phyloP scores from a whole-genome alignment of 192 early-diverging fungal species.

The Martensiomyces pterosporus region DNA sequence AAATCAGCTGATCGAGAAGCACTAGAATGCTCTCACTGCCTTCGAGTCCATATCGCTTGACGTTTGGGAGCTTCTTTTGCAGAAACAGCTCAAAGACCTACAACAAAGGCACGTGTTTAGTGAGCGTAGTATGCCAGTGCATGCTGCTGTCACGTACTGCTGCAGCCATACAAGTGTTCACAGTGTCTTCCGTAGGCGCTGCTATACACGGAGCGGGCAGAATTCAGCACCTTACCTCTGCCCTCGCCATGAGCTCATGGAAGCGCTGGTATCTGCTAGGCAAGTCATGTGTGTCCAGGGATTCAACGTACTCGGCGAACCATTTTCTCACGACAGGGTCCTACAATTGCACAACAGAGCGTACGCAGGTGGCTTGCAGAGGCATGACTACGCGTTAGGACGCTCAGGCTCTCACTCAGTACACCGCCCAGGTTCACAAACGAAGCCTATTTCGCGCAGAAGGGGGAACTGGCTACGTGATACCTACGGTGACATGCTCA shows the following conservation, averaged over 20 bases:
- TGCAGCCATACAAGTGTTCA: too few relatives aligned
- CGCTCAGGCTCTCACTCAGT: too few relatives aligned
- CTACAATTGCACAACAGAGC: slow-evolving; percentile 14
- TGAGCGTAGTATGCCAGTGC: too few relatives aligned
- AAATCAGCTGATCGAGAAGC: slow-evolving; percentile 77
- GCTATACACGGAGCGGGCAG: too few relatives aligned
- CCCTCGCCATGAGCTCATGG: slow-evolving; percentile 36
- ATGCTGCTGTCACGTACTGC: too few relatives aligned
- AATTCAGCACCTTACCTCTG: slow-evolving; percentile 17
- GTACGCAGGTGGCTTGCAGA: background rate
- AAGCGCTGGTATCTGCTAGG: slow-evolving; percentile 62
- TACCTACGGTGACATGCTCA: slow-evolving; percentile 69
- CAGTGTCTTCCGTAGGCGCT: too few relatives aligned
- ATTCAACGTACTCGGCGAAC: slow-evolving; percentile 80
- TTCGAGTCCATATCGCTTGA: slow-evolving; percentile 96
- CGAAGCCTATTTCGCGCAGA: background rate
- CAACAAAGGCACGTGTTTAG: too few relatives aligned
- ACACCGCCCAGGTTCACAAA: background rate
- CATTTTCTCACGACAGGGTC: slow-evolving; percentile 74
- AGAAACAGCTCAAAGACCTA: slow-evolving; percentile 88
- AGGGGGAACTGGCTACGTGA: background rate
- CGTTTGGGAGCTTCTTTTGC: slow-evolving; percentile 89
- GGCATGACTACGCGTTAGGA: too few relatives aligned
- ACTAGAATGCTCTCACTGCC: slow-evolving; percentile 95
- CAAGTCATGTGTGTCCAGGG: slow-evolving; percentile 11